Conservation (phyloP, 2,329 filamentous ascomycete species). For the Gremmenia infestans region DNA sequence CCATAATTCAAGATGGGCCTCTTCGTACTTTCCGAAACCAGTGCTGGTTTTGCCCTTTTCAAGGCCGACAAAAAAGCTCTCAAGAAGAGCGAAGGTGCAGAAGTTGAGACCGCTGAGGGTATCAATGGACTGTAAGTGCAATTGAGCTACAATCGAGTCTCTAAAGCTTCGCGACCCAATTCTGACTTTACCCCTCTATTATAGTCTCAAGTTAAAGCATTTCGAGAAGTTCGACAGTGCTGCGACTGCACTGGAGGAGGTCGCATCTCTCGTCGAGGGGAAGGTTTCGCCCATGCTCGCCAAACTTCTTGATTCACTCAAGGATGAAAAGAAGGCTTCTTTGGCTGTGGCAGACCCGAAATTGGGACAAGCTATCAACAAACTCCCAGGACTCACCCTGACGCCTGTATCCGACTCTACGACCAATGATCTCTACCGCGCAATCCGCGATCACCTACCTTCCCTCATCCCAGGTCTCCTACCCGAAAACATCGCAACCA, state of each 20-base stretch:
- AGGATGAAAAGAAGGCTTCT: constrained; percentile 96
- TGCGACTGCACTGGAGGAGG: constrained; percentile 83
- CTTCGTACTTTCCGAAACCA: constrained; percentile 91
- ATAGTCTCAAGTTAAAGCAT: constrained; percentile 87
- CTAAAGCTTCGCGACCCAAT: constrained; percentile 2
- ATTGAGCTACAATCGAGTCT: constrained; percentile 14
- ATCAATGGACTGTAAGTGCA: constrained; percentile 75
- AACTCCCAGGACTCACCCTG: constrained; percentile 83
- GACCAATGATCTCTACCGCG: constrained; percentile 86
- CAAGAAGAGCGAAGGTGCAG: constrained; percentile 72
- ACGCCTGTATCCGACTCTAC: constrained; percentile 75
- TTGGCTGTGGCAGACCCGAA: constrained; percentile 92
- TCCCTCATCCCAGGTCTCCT: constrained; percentile 86
- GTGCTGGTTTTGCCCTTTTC: constrained; percentile 85
- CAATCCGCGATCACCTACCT: constrained; percentile 84
- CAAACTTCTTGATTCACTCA: constrained; percentile 78
- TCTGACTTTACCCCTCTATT: constrained; percentile 16
- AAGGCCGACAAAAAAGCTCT: constrained; percentile 99
- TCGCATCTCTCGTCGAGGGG: constrained; percentile 81
- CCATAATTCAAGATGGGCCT: constrained; percentile 63
- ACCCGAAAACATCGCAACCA: constrained; percentile 82
- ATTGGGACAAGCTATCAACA: constrained; percentile 85
- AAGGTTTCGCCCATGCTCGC: constrained; percentile 89
- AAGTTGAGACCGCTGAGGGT: constrained; percentile 75
- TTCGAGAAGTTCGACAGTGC: constrained; percentile 98